phyloP scores from a whole-genome alignment of 1,284 basidiomycete genomes.

The Cryptococcus wingfieldii region DNA sequence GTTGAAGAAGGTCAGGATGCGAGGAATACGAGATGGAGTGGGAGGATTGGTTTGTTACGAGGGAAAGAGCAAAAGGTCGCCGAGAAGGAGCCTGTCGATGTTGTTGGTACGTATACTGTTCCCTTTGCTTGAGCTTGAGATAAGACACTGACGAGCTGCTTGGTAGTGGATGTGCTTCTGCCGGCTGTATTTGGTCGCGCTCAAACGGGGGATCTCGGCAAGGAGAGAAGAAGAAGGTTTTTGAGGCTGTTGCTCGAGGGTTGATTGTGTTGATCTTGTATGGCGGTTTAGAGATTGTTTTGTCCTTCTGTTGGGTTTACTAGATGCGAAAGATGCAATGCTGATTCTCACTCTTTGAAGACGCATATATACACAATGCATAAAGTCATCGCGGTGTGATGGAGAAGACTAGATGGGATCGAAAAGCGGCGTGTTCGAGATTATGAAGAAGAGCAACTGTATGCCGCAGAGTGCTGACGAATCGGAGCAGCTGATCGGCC shows the following conservation, averaged over 20 bases:
- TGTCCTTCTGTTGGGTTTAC: too few species aligned
- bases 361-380: too few species aligned
- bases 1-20: not conserved
- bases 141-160: not conserved
- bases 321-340: too few species aligned
- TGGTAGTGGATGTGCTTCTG: slow-evolving; percentile 10
- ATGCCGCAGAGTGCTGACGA: too few species aligned
- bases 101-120: not conserved
- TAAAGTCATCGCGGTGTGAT: too few species aligned
- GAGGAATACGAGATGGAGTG: not conserved
- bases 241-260: slow-evolving; percentile 14
- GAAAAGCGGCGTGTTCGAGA: too few species aligned
- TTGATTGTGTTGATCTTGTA: not conserved
- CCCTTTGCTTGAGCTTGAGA: not conserved
- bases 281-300: too few species aligned
- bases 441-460: too few species aligned
- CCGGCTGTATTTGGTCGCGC: slow-evolving; percentile 13
- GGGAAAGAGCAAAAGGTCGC: not conserved
- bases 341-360: too few species aligned
- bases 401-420: too few species aligned
- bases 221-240: slow-evolving; percentile 10
- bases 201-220: not conserved
- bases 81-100: not conserved
- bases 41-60: not conserved
- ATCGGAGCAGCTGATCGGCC: too few species aligned